Base-by-base conservation (phyloP, 768 basidiomycete genomes). In the Amylocystis lapponica region DNA sequence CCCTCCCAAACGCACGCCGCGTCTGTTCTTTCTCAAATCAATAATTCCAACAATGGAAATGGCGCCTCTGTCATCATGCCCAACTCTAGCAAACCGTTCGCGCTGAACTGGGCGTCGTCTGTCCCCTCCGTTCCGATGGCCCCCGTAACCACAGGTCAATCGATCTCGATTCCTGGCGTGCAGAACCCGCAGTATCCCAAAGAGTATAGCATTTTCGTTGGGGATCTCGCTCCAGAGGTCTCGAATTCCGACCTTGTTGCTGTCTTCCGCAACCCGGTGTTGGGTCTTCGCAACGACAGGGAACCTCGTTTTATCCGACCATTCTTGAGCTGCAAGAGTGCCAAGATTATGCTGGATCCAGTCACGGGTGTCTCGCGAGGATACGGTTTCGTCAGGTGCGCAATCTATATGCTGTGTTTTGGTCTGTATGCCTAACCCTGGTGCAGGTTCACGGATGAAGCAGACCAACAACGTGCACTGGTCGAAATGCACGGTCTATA, bases 241-340 rank as follows among this genome's bases (percentile, higher is more conserved):
- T 90, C 88, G 53, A 93, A 95, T 65, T 86, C 86, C n/a, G 92
- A 96, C 61, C 70, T 95, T n/a, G 89, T 95, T 38, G 87, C 86
- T 20, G 85, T 93, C 52, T 90, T 92, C 66, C 83, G 89, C 56
- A 90, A 93, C 62, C 90, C 90, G 0, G 84, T 90, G 3, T 75
- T 90, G 12, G 88, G 88, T 32, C 73, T 91, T 41, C 76, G 88
- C 46, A 86, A 84, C 57, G 88, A 92, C 59, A 75, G 89, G 45
- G 87, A 87, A 60, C 89, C 90, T 16, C 87, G 88, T 61, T 86
- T 90, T 51, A 90, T 94, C 41, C 76, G 81, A 7, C 88, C 90
- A 2, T 96, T 95, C 66, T 65, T 79, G 27, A 93, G 89, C 61
- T 93, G 91, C 66, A 92, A 91, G 70, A 93, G 90, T 61, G 93